Percentiles rank a stretch among this genome's conserved stretches.
Conservation (phyloP, 768 basidiomycete species). For the Phlebiopsis flavidoalba region DNA sequence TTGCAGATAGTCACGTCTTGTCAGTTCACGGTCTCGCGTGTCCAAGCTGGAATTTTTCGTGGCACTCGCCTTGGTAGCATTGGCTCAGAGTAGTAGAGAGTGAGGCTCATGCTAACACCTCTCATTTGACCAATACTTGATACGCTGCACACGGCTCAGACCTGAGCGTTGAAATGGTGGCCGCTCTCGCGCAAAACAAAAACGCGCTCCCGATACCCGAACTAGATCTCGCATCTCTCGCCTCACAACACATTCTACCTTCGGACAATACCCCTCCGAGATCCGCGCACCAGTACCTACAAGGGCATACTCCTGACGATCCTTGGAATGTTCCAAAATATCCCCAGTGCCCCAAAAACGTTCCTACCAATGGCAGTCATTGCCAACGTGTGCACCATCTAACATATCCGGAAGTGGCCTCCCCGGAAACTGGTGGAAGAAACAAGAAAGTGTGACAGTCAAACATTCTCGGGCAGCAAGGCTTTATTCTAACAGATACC, state of each 20-base stretch:
- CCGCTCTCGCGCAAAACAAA: slow-evolving; percentile 63
- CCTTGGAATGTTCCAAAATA: slow-evolving; percentile 37
- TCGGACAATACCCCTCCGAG: slow-evolving; percentile 28
- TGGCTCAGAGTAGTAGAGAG: slow-evolving; percentile 83
- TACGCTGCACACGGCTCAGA: slow-evolving; percentile 35
- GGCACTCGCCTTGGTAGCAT: slow-evolving; percentile 79
- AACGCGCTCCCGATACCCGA: slow-evolving; percentile 74
- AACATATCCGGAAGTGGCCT: slow-evolving; percentile 66
- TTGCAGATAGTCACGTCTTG: slow-evolving; percentile 83
- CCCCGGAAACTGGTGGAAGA: slow-evolving; percentile 85
- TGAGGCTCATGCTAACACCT: slow-evolving; percentile 21
- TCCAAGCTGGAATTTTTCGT: slow-evolving; percentile 91
- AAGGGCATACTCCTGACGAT: slow-evolving; percentile 58
- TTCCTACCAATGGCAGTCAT: slow-evolving; percentile 17
- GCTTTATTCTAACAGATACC: slow-evolving; percentile 89
- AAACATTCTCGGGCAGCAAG: slow-evolving; percentile 81
- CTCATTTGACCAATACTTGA: neutral
- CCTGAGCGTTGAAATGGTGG: slow-evolving; percentile 77
- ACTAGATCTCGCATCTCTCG: slow-evolving; percentile 58
- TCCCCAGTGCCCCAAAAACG: slow-evolving; percentile 8
- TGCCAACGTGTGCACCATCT: slow-evolving; percentile 47
- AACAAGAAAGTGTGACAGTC: slow-evolving; percentile 66
- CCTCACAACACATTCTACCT: slow-evolving; percentile 48
- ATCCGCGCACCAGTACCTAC: slow-evolving; percentile 33
- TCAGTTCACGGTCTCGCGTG: slow-evolving; percentile 74